Percentiles rank a stretch among this genome's conserved stretches.
These are phyloP conservation scores for Rhizopus microsporus DNA, from an alignment of 371 early-diverging fungal genomes.

Conservation along the genomic window DNA sequence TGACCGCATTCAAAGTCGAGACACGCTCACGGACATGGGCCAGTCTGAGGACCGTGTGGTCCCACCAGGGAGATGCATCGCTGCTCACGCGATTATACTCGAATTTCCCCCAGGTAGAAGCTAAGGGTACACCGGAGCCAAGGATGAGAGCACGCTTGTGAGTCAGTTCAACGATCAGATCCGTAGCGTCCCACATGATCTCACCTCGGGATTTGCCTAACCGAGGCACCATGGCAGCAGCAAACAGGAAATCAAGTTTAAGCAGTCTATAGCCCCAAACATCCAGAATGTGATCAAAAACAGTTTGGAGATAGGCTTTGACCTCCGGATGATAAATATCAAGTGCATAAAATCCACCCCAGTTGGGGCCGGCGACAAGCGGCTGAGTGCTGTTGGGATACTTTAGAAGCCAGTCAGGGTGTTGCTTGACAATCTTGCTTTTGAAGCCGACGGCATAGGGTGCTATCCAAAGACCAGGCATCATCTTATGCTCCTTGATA, in stretches of 20 bases:
- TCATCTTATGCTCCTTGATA: slow-evolving; percentile 40
- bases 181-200: slow-evolving; percentile 63
- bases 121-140: slow-evolving; percentile 61
- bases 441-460: slow-evolving; percentile 58
- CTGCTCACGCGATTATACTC: slow-evolving; percentile 64
- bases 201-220: slow-evolving; percentile 58
- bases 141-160: slow-evolving; percentile 49
- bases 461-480: slow-evolving; percentile 61
- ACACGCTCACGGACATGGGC: slow-evolving; percentile 61
- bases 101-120: slow-evolving; percentile 47
- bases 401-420: slow-evolving; percentile 57
- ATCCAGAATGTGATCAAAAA: slow-evolving; percentile 51
- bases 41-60: slow-evolving; percentile 18
- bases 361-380: slow-evolving; percentile 47
- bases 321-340: slow-evolving; percentile 57
- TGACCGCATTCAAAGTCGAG: slow-evolving; percentile 55
- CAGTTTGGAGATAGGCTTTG: slow-evolving; percentile 42
- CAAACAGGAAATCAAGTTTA: slow-evolving; percentile 65
- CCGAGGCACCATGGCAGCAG: slow-evolving; percentile 59
- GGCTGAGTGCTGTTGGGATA: slow-evolving; percentile 29
- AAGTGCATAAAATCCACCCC: slow-evolving; percentile 57
- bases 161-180: slow-evolving; percentile 44
- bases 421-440: slow-evolving; percentile 48
- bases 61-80: slow-evolving; percentile 61
- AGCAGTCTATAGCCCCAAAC: slow-evolving; percentile 59